Base-by-base conservation (phyloP, 768 basidiomycete genomes). In the Tricholoma terreum region DNA sequence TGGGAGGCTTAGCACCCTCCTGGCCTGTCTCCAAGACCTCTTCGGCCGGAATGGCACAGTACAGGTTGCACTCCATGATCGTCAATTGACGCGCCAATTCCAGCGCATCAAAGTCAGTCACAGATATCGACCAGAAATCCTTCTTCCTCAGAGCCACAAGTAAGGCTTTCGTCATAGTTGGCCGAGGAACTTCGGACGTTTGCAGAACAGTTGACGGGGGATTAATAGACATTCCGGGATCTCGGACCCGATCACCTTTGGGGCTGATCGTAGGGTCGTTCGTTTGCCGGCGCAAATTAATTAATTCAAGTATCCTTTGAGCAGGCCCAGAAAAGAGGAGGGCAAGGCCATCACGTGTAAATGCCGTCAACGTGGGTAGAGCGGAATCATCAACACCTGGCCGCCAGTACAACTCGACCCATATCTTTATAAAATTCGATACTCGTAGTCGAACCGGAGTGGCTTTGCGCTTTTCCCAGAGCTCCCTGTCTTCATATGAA, bases 11-110 rank as follows among this genome's bases (percentile, higher is more conserved):
- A 35, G 78, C 79, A 59, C 85, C 84, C 58, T 87, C 85, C 67
- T 90, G 86, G 3, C 89, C 90, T 10, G 84, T 85, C 72, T 92
- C 90, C 58, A 99, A 71, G 46, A 99, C 79, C 69, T 98, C 97
- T 62, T 94, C 91, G 0, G 95, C 84, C 55, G 82, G 84, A 61
- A 98, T 93, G 52, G 84, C 83, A 61, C 90, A 87, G 69, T 94
- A 98, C 45, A 97, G 72, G 57, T 84, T 84, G 62, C 86, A 90
- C 70, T 99, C 97, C 88, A 95, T 90, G 62, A 95, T 83, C 15
- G 96, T 97, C 63, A 98, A 69, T 73, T 99, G 97, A 50, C 97
- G 82, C 7, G 94, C 94, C 43, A 98, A 79, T 71, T 99, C 97
- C 61, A 95, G 73, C 31, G 90, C 77, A 66, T 98, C 94, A 65